Evolutionary conservation across 768 basidiomycete species (phyloP).

Genomic region (Megacollybia marginata): DNA sequence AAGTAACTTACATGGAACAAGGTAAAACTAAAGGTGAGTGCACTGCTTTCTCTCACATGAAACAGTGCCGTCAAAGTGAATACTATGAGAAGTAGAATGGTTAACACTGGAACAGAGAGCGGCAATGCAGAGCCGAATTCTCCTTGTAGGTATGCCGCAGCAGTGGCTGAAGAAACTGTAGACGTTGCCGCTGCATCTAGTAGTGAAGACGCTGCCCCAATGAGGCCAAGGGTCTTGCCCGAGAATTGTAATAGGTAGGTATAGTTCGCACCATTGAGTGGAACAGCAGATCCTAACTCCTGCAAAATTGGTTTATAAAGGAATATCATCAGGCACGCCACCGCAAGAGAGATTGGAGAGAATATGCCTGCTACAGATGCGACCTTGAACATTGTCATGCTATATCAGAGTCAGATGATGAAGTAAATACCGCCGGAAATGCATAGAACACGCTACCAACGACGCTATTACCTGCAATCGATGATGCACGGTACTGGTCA

Average conservation of each 20-base stretch:
- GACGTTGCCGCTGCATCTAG: slow-evolving; percentile 66
- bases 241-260: slow-evolving; percentile 51
- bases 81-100: slow-evolving; percentile 44
- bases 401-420: slow-evolving; percentile 45
- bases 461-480: slow-evolving; percentile 60
- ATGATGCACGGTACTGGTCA: slow-evolving; percentile 59
- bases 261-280: slow-evolving; percentile 66
- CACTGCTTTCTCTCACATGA: slow-evolving; percentile 56
- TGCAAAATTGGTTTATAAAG: slow-evolving; percentile 73
- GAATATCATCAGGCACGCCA: slow-evolving; percentile 55
- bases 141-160: slow-evolving; percentile 56
- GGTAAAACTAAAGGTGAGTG: slow-evolving; percentile 51
- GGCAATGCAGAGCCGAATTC: slow-evolving; percentile 45
- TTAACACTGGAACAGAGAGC: slow-evolving; percentile 45
- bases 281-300: slow-evolving; percentile 63
- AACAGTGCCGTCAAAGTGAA: slow-evolving; percentile 49
- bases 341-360: slow-evolving; percentile 61
- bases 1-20: slow-evolving; percentile 46
- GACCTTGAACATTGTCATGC: not conserved
- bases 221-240: slow-evolving; percentile 51
- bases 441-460: slow-evolving; percentile 67
- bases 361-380: not conserved
- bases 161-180: slow-evolving; percentile 69
- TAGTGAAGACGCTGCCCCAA: slow-evolving; percentile 61
- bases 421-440: slow-evolving; percentile 58